phyloP scores from a whole-genome alignment of 2,329 filamentous ascomycete genomes.

The Penicillium palitans region DNA sequence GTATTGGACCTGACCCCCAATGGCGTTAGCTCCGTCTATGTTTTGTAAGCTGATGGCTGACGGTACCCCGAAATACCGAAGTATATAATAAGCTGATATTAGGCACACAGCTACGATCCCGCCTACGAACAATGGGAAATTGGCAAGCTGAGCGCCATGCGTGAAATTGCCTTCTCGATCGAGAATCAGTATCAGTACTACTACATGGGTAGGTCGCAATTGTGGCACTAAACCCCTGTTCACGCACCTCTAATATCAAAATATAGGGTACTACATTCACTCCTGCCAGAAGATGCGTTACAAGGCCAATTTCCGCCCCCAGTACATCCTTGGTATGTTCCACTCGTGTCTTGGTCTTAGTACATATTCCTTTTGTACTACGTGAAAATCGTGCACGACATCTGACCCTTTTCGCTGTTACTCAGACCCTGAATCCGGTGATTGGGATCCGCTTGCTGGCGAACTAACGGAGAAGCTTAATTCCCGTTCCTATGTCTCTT shows the following conservation, averaged over 20 bases:
- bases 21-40: conserved; percentile 52
- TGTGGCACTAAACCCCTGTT: neutral
- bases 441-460: conserved; percentile 48
- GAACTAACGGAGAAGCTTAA: conserved; percentile 45
- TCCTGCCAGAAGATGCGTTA: conserved; percentile 55
- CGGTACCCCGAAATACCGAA: neutral
- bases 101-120: conserved; percentile 54
- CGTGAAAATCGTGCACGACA: neutral
- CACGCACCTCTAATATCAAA: neutral
- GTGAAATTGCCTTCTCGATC: conserved; percentile 58
- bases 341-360: neutral
- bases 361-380: neutral
- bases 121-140: conserved; percentile 62
- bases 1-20: conserved; percentile 51
- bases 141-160: conserved; percentile 62
- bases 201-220: conserved; percentile 58
- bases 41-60: conserved; percentile 42
- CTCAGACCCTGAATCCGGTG: conserved; percentile 48
- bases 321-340: conserved; percentile 49
- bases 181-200: conserved; percentile 61
- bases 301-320: conserved; percentile 49
- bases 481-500: conserved; percentile 46
- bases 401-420: conserved; percentile 2
- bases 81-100: neutral
- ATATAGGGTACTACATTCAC: conserved; percentile 62